A percentile compares a stretch with the other conserved stretches of the same genome.
phyloP scores from a whole-genome alignment of 2,329 filamentous ascomycete genomes.

The Penicillium sp. region DNA sequence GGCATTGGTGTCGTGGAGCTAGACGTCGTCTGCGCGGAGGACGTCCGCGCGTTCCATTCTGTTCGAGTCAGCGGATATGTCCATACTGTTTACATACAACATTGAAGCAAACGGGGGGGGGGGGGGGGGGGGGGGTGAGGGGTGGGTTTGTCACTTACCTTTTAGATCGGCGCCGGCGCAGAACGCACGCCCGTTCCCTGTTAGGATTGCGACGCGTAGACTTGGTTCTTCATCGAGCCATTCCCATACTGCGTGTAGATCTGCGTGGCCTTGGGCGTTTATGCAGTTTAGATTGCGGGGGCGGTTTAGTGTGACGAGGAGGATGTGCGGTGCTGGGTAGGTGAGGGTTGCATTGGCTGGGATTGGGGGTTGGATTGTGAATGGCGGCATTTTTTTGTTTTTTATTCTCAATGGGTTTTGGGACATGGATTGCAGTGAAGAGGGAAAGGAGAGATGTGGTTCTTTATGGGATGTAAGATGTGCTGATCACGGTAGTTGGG shows the following conservation, averaged over 20 bases:
- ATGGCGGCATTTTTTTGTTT: constrained; percentile 7
- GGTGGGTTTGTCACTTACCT: too few relatives aligned
- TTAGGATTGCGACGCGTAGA: constrained; percentile 43
- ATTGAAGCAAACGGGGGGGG: too few relatives aligned
- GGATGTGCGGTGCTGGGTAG: constrained; percentile 47
- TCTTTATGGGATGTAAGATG: neutral
- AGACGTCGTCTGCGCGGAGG: constrained; percentile 10
- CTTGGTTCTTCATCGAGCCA: constrained; percentile 48
- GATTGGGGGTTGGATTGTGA: constrained; percentile 33
- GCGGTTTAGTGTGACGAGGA: constrained; percentile 50
- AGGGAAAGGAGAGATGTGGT: neutral
- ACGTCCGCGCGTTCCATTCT: constrained; percentile 38
- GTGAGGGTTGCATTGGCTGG: constrained; percentile 35
- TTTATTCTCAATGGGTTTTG: neutral
- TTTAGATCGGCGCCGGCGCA: constrained; percentile 49
- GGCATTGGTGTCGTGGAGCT: constrained; percentile 22
- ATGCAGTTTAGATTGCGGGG: constrained; percentile 48
- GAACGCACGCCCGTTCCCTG: constrained; percentile 45
- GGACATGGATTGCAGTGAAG: too few relatives aligned
- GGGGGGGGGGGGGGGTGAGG: neutral
- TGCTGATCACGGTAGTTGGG: neutral
- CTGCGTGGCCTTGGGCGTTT: constrained; percentile 41
- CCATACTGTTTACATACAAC: too few relatives aligned
- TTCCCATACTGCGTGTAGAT: constrained; percentile 44
- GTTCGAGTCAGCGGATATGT: neutral